A percentile compares a stretch with the other conserved stretches of the same genome.
phyloP scores from a whole-genome alignment of 1,284 basidiomycete species.

The Agroathelia rolfsii region DNA sequence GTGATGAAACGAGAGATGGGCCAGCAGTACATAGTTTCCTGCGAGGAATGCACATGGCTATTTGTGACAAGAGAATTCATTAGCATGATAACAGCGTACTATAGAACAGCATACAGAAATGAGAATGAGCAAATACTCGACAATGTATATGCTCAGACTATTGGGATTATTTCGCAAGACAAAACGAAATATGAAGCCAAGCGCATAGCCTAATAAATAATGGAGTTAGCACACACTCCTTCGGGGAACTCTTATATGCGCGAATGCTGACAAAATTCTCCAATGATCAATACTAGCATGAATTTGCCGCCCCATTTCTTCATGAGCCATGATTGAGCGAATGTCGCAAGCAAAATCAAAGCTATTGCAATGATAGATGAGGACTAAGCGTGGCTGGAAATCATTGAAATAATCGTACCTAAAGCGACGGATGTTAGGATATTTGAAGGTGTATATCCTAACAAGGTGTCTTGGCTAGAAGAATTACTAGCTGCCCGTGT shows the following conservation, averaged over 20 bases:
- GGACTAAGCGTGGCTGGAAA: no score
- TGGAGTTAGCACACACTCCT: not conserved
- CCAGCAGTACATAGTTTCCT: constrained; percentile 60
- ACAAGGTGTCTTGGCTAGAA: no score
- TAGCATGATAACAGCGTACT: no score
- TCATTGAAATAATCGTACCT: no score
- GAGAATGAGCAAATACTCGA: constrained; percentile 53
- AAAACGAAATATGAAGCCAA: constrained; percentile 43
- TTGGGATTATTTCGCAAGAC: constrained; percentile 35
- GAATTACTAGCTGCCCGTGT: no score
- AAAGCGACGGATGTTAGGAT: no score
- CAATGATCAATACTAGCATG: constrained; percentile 60
- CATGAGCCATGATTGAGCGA: no score
- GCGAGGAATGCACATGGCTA: constrained; percentile 73
- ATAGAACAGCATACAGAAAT: constrained; percentile 41
- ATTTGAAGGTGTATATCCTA: no score
- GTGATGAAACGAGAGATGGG: constrained; percentile 46
- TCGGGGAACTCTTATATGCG: not conserved
- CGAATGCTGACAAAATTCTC: constrained; percentile 39
- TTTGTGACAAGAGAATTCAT: no score
- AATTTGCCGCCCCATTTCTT: constrained; percentile 42
- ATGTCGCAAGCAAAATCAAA: no score
- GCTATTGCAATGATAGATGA: no score
- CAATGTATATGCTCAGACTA: constrained; percentile 42
- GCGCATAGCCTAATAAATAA: constrained; percentile 31